Evolutionary conservation across 139 green algal genomes (phyloP).

Genomic region (Mesotaenium endlicherianum): DNA sequence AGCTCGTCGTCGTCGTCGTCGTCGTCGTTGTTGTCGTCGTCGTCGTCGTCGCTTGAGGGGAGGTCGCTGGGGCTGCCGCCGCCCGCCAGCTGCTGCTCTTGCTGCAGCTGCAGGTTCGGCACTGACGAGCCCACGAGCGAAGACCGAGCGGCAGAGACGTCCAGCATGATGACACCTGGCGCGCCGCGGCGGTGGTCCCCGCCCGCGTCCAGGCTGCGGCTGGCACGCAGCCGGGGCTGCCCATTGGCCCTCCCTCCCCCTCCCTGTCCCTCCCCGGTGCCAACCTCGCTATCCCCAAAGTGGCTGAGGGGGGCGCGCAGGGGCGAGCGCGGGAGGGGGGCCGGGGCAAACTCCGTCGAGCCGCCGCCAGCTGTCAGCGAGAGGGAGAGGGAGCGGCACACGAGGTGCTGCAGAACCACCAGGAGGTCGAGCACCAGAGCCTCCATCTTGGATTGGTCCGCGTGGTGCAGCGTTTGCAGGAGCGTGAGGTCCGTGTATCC

Average conservation of each 20-base stretch:
- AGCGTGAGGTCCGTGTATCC: constrained; percentile 41
- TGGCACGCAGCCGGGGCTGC: no score
- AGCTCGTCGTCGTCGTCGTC: constrained; percentile 22
- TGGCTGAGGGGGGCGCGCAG: neutral
- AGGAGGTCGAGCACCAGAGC: constrained; percentile 23
- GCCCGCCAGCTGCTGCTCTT: neutral
- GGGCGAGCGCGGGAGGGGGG: constrained; percentile 15
- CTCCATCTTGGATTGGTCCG: constrained; percentile 30
- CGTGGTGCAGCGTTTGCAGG: constrained; percentile 48
- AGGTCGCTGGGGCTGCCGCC: neutral
- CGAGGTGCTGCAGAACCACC: constrained; percentile 45
- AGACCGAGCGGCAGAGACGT: neutral
- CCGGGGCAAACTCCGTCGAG: neutral
- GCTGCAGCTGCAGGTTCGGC: neutral
- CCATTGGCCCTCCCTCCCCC: neutral
- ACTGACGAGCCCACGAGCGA: neutral
- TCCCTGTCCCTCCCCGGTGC: neutral
- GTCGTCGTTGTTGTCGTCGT: constrained; percentile 7
- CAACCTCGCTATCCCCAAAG: constrained; percentile 9
- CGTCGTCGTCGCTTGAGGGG: neutral
- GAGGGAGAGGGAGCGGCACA: constrained; percentile 6
- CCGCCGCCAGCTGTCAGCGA: neutral
- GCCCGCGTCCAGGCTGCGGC: no score
- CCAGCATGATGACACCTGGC: neutral
- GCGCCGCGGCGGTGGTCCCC: no score